Conservation (phyloP, 345 rosid species). For the Heritiera littoralis region DNA sequence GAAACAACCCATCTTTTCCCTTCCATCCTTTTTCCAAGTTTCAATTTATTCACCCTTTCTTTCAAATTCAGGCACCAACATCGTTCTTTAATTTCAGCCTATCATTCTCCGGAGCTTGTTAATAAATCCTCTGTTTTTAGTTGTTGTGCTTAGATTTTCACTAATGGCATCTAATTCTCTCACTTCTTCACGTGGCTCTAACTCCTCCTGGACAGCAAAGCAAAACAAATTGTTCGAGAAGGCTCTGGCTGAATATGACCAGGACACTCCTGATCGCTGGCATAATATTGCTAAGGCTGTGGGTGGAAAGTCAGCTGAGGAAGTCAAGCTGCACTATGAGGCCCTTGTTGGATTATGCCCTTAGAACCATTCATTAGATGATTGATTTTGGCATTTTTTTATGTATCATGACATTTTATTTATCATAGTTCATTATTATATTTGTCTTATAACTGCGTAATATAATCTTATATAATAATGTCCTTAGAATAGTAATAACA, state of each 20-base stretch:
- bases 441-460: no score
- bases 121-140: not conserved
- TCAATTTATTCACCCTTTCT: slow-evolving; percentile 4
- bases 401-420: no score
- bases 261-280: slow-evolving; percentile 93
- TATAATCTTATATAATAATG: no score
- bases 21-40: not conserved
- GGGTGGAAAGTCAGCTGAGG: slow-evolving; percentile 71
- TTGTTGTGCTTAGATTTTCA: not conserved
- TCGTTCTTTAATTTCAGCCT: not conserved
- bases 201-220: slow-evolving; percentile 63
- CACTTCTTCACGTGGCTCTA: slow-evolving; percentile 35
- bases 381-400: no score
- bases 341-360: no score
- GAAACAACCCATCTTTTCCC: slow-evolving; percentile 28
- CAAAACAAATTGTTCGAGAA: slow-evolving; percentile 76
- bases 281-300: slow-evolving; percentile 78
- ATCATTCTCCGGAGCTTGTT: slow-evolving; percentile 12
- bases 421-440: no score
- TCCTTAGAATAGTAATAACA: no score
- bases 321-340: slow-evolving; percentile 74
- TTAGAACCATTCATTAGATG: no score
- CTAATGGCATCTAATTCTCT: slow-evolving; percentile 62
- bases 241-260: slow-evolving; percentile 70
- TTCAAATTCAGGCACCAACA: not conserved